Percentiles rank a stretch among this genome's conserved stretches.
These are phyloP conservation scores for Lachnellula cervina DNA, from an alignment of 2,329 filamentous ascomycete genomes.

Conservation along the genomic window DNA sequence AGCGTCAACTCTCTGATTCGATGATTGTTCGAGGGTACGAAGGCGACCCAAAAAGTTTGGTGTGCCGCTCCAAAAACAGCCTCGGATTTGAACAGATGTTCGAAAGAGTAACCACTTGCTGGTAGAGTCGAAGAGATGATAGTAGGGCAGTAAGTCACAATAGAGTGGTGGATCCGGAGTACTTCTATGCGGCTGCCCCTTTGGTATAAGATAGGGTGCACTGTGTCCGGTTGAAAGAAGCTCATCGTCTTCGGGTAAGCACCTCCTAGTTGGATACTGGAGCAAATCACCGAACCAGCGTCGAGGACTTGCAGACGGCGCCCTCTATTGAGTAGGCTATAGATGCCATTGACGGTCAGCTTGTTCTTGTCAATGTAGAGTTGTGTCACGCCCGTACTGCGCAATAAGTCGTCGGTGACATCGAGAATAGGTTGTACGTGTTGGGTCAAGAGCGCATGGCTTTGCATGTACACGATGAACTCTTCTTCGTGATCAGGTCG, in stretches of 20 bases:
- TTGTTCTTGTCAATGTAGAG: conserved; percentile 48
- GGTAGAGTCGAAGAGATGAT: conserved; percentile 2
- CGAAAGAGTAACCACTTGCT: not conserved
- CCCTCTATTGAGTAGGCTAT: conserved; percentile 38
- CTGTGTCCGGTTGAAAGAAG: not conserved
- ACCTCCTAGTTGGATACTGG: not conserved
- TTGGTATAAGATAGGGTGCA: conserved; percentile 28
- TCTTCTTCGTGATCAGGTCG: conserved; percentile 7
- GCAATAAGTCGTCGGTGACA: conserved; percentile 44
- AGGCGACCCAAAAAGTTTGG: conserved; percentile 45
- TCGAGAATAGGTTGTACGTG: conserved; percentile 36
- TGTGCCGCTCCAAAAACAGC: conserved; percentile 29
- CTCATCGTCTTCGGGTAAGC: not conserved
- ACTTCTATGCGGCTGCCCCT: conserved; percentile 49
- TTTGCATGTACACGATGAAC: conserved; percentile 26
- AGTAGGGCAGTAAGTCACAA: conserved; percentile 51
- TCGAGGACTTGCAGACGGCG: conserved; percentile 49
- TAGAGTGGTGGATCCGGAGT: conserved; percentile 54
- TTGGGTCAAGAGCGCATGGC: conserved; percentile 41
- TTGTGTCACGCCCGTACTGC: conserved; percentile 44
- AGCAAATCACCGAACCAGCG: conserved; percentile 38
- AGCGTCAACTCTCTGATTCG: conserved; percentile 49
- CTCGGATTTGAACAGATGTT: conserved; percentile 35
- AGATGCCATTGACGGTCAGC: conserved; percentile 42
- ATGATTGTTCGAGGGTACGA: conserved; percentile 53